These are phyloP conservation scores for Apiospora hydei DNA, from an alignment of 2,329 filamentous ascomycete genomes.

Conservation along the genomic window DNA sequence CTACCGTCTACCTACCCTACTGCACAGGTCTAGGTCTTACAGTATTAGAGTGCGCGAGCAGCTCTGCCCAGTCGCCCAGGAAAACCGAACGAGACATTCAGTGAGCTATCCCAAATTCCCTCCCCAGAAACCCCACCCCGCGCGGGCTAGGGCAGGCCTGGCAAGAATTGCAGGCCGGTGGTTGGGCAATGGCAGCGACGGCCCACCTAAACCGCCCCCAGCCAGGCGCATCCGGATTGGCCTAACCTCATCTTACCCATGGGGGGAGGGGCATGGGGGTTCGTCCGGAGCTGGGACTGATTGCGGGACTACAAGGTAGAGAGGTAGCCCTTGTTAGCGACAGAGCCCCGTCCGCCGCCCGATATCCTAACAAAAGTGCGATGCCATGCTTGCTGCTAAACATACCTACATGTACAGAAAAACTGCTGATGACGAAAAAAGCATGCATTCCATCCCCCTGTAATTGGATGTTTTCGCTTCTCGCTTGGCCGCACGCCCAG, in stretches of 20 bases:
- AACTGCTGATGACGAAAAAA: neutral
- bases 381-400: neutral
- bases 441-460: neutral
- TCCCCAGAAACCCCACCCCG: neutral
- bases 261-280: neutral
- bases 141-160: slow-evolving; percentile 3
- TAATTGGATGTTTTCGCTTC: neutral
- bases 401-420: neutral
- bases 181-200: neutral
- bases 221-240: slow-evolving; percentile 7
- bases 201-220: neutral
- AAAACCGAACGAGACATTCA: neutral
- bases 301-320: neutral
- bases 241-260: slow-evolving; percentile 18
- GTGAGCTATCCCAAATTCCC: neutral
- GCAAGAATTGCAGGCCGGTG: neutral
- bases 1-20: too few relatives aligned
- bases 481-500: neutral
- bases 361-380: neutral
- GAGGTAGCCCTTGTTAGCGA: neutral
- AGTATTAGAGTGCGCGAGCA: neutral
- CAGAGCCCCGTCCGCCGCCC: neutral
- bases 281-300: slow-evolving; percentile 2
- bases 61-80: neutral
- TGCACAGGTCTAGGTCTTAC: neutral